Evolutionary conservation across 805 yeast genomes (phyloP).

Genomic region (Sugiyamaella chiloensis): DNA sequence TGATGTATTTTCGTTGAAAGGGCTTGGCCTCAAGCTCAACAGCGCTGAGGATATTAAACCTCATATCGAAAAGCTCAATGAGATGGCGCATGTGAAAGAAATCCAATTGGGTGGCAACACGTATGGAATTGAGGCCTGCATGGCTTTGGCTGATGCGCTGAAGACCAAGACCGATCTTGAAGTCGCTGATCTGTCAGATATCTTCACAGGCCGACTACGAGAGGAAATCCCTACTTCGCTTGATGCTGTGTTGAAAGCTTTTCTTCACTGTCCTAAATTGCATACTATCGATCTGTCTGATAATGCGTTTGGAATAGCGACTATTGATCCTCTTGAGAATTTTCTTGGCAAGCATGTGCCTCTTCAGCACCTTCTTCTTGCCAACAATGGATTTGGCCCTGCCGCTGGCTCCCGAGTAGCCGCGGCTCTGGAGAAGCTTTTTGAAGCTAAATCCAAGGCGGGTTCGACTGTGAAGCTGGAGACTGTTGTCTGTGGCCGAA

Average conservation of each 20-base stretch:
- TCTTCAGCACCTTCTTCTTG: conserved; percentile 78
- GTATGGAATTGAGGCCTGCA: conserved; percentile 85
- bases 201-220: conserved; percentile 91
- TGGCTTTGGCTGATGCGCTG: conserved; percentile 58
- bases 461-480: conserved; percentile 51
- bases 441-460: conserved; percentile 56
- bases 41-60: conserved; percentile 68
- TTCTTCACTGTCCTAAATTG: conserved; percentile 65
- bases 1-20: conserved; percentile 51
- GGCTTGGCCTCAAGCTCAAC: conserved; percentile 75
- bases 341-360: conserved; percentile 73
- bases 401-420: conserved; percentile 96
- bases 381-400: conserved; percentile 98
- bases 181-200: conserved; percentile 79
- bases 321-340: conserved; percentile 83
- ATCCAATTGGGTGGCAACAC: conserved; percentile 92
- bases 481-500: conserved; percentile 94
- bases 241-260: conserved; percentile 65
- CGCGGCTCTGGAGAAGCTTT: conserved; percentile 69
- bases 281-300: conserved; percentile 81
- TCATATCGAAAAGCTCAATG: conserved; percentile 54
- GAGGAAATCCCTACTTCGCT: conserved; percentile 91
- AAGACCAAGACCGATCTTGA: conserved; percentile 41
- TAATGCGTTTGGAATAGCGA: conserved; percentile 95
- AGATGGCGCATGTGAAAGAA: conserved; percentile 40